Conservation (phyloP, 2,329 filamentous ascomycete genomes). For the Thielaviopsis punctulata region DNA sequence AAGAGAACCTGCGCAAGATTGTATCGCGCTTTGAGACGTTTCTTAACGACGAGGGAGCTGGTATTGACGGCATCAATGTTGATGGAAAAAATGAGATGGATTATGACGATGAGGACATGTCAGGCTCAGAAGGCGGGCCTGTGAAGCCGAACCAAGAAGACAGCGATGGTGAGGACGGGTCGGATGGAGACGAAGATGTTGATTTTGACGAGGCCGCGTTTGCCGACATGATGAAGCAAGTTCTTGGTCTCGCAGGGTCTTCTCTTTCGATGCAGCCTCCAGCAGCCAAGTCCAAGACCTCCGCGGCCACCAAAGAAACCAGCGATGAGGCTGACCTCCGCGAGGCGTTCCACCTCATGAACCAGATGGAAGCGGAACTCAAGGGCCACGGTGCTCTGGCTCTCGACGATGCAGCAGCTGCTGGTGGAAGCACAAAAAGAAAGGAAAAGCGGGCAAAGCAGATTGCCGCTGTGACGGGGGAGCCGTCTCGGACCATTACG, state of each 20-base stretch:
- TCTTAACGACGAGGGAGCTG: constrained; percentile 69
- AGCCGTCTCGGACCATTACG: neutral
- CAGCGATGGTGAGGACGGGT: constrained; percentile 14
- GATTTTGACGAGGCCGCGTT: constrained; percentile 78
- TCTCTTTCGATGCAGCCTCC: neutral
- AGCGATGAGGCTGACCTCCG: constrained; percentile 33
- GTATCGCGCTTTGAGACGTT: constrained; percentile 90
- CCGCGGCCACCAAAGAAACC: constrained; percentile 16
- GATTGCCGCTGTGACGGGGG: neutral
- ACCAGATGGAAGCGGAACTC: constrained; percentile 57
- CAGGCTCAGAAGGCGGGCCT: constrained; percentile 26
- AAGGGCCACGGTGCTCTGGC: constrained; percentile 49
- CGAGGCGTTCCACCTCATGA: constrained; percentile 47
- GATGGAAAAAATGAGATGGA: constrained; percentile 30
- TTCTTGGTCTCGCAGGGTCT: constrained; percentile 51
- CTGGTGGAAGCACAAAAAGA: constrained; percentile 16
- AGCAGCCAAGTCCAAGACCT: neutral
- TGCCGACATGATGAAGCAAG: constrained; percentile 72
- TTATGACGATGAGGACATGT: constrained; percentile 25
- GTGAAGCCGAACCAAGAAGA: constrained; percentile 21
- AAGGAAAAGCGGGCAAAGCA: constrained; percentile 7
- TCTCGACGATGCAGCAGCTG: constrained; percentile 25
- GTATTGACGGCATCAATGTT: constrained; percentile 58
- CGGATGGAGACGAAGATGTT: constrained; percentile 56
- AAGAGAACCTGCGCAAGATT: constrained; percentile 72